phyloP scores from a whole-genome alignment of 139 green algal species.

The Asterochloris erici region DNA sequence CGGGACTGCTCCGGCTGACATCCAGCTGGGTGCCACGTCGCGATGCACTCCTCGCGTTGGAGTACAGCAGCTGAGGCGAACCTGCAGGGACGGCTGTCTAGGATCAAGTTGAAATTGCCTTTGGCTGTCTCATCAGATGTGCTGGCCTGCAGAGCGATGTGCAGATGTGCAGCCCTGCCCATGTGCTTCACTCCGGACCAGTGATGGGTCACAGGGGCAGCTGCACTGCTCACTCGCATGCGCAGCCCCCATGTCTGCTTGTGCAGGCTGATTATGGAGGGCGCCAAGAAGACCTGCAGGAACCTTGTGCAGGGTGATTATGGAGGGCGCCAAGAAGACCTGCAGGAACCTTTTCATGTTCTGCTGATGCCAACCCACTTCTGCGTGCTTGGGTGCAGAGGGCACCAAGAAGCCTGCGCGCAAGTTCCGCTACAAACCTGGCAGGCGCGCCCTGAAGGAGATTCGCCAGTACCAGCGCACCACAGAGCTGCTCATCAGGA shows the following conservation, averaged over 20 bases:
- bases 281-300: not conserved
- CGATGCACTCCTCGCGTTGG: too few species aligned
- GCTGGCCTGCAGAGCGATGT: too few species aligned
- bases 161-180: too few species aligned
- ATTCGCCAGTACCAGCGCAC: constrained; percentile 61
- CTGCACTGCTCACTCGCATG: not conserved
- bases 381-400: not conserved
- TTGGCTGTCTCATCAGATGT: too few species aligned
- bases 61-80: too few species aligned
- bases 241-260: not conserved
- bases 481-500: constrained; percentile 74
- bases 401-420: not conserved
- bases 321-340: not conserved
- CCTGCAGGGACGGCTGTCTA: too few species aligned
- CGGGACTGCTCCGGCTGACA: too few species aligned
- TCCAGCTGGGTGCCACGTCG: too few species aligned
- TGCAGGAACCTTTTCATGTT: not conserved
- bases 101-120: too few species aligned
- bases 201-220: not conserved
- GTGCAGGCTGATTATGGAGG: not conserved
- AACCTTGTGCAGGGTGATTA: not conserved
- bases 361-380: not conserved
- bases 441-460: constrained; percentile 61
- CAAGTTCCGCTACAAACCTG: constrained; percentile 36
- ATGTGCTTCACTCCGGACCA: too few species aligned